Evolutionary conservation across 208 protist species (phyloP).

Genomic region (Eutreptiella sp.): DNA sequence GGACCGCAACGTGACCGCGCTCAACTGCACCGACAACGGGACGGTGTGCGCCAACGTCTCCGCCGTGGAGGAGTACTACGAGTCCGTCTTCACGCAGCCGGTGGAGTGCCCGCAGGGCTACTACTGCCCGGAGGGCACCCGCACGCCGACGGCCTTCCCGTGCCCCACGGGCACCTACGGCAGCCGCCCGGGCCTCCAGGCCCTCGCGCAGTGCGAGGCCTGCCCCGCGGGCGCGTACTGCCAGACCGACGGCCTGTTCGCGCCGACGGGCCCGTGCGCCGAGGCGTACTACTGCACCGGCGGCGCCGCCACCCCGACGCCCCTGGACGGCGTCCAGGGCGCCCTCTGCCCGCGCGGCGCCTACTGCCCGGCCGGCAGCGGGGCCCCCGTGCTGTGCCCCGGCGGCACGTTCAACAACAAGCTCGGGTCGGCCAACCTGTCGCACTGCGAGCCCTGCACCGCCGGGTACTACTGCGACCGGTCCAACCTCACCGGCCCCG

Average conservation of each 20-base stretch:
- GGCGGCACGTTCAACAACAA: conserved; percentile 31
- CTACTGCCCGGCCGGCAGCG: conserved; percentile 37
- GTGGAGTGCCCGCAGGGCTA: conserved; percentile 24
- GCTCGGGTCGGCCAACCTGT: not conserved
- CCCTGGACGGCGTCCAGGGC: not conserved
- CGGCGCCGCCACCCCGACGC: not conserved
- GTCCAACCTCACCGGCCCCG: conserved; percentile 10
- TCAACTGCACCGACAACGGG: conserved; percentile 25
- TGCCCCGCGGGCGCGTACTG: conserved; percentile 29
- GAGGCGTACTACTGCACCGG: conserved; percentile 36
- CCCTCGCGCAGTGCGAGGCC: conserved; percentile 12
- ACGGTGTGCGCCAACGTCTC: conserved; percentile 16
- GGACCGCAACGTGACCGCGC: conserved; percentile 26
- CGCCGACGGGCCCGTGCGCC: conserved; percentile 9
- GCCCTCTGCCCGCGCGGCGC: conserved; percentile 31
- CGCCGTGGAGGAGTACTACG: not conserved
- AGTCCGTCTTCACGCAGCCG: not conserved
- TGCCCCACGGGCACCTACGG: conserved; percentile 34
- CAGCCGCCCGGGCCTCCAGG: not conserved
- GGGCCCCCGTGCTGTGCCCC: conserved; percentile 34
- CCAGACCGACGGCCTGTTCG: not conserved
- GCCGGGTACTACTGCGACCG: conserved; percentile 36
- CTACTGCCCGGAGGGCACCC: conserved; percentile 36
- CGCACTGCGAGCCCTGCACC: conserved; percentile 31
- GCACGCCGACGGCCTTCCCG: conserved; percentile 11